Evolutionary conservation across 1,139 yeast genomes (phyloP), one percentile per base, ranked within the genome.

Genomic region (Taiozyma sp.): DNA sequence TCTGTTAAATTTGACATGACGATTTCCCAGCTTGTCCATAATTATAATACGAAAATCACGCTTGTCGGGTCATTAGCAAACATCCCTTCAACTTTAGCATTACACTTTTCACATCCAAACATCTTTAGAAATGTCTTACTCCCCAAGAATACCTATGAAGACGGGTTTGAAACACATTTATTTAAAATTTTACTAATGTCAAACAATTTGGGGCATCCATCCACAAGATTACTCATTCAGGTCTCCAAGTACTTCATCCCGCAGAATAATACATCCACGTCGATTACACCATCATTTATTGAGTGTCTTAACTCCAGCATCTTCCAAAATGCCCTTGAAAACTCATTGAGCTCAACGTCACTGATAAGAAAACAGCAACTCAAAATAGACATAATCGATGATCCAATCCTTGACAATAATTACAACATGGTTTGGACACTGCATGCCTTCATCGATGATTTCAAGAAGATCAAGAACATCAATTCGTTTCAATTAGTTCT

Each of bases 341-440:
- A 54, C 45, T 24, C 52, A 1, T 47, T 59, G 8, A 43, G 43
- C 4, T 57, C 65, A 3, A 61, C 64, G 12, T 24, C 53, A 19
- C 44, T 58, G 27, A 9, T 56, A 2, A 32, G 44, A n/a, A 16
- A 43, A 0, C 47, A 45, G n/a, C 48, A 40, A 8, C 14, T 56
- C 27, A 27, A 43, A 29, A 12, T 40, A n/a, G 16, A 42, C 9
- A 29, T 41, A 19, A 45, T 55, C 4, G 39, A 51, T 9, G 61
- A 59, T 36, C 53, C 58, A 4, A 52, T 57, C 2, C 39, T 59
- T 19, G 49, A 50, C 28, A 62, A 62, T 40, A 54, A 51, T 24
- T 78, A 70, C 57, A 71, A 78, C 24, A 63, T 79, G 40, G 80
- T 82, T 8, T 79, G 83, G 83, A 76, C 81, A 51, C 64, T 79